A percentile compares a stretch with the other conserved stretches of the same genome.
These are phyloP conservation scores for Microdochium paspali DNA, from an alignment of 2,329 filamentous ascomycete species.

Conservation along the genomic window DNA sequence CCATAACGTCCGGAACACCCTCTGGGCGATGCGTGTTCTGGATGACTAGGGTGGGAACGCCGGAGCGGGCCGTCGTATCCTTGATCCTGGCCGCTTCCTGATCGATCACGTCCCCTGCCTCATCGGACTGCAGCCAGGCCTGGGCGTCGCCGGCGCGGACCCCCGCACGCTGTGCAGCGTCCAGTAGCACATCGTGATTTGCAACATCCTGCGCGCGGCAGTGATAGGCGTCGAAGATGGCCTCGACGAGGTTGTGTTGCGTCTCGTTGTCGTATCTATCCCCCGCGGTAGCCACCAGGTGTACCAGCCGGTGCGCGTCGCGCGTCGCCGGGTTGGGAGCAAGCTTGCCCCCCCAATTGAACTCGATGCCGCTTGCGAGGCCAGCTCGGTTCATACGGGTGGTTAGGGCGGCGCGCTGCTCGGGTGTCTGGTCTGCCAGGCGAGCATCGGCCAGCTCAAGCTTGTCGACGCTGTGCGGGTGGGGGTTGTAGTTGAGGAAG, in stretches of 20 bases:
- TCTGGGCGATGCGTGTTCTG: constrained; percentile 6
- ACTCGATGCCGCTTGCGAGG: constrained; percentile 19
- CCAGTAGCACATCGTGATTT: constrained; percentile 8
- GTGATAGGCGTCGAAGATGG: constrained; percentile 18
- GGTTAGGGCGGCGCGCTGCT: constrained; percentile 16
- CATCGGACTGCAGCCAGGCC: constrained; percentile 4
- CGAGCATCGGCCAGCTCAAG: constrained; percentile 11
- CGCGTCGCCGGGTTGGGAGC: constrained; percentile 16
- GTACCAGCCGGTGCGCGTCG: constrained; percentile 22
- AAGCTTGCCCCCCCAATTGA: constrained; percentile 21
- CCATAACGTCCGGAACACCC: constrained; percentile 5
- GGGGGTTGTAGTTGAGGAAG: constrained; percentile 22
- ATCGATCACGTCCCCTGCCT: constrained; percentile 4
- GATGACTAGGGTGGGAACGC: constrained; percentile 9
- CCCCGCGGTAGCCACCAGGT: constrained; percentile 8
- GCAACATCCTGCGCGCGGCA: constrained; percentile 20
- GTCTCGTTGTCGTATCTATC: constrained; percentile 1
- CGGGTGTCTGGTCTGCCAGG: constrained; percentile 11
- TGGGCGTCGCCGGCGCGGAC: constrained; percentile 8
- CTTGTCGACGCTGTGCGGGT: constrained; percentile 12
- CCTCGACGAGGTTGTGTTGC: constrained; percentile 12
- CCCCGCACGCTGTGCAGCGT: constrained; percentile 11
- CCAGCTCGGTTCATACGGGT: constrained; percentile 18
- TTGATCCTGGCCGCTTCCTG: constrained; percentile 5
- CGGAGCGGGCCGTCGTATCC: constrained; percentile 2